A percentile compares a stretch with the other conserved stretches of the same genome.
phyloP scores from a whole-genome alignment of 164 flowering plant genomes.

The Berberis thunbergii region DNA sequence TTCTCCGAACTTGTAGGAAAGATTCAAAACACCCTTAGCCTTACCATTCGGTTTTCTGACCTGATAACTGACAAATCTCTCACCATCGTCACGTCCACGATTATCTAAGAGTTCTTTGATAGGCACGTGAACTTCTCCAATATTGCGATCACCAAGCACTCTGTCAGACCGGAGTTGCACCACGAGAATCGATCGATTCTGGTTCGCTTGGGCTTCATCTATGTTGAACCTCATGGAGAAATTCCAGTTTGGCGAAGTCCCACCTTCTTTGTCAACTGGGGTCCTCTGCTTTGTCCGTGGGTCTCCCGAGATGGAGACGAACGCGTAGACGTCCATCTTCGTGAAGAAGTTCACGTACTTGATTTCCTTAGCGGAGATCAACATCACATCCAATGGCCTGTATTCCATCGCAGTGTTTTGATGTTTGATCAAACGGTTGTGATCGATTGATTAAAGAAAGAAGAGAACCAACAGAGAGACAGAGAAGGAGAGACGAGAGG shows the following conservation, averaged over 20 bases:
- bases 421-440: background rate
- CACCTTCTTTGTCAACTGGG: constrained; percentile 27
- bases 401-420: constrained; percentile 19
- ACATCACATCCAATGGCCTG: constrained; percentile 24
- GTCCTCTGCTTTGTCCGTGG: constrained; percentile 20
- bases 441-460: background rate
- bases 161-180: constrained; percentile 37
- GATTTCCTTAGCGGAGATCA: constrained; percentile 28
- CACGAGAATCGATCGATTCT: constrained; percentile 24
- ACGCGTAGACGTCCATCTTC: constrained; percentile 33
- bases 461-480: background rate
- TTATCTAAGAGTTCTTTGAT: constrained; percentile 46
- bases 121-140: constrained; percentile 57
- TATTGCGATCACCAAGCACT: constrained; percentile 38
- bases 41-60: constrained; percentile 48
- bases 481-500: background rate
- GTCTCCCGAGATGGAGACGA: constrained; percentile 19
- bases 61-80: constrained; percentile 35
- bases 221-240: constrained; percentile 35
- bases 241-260: constrained; percentile 49
- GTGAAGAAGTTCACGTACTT: constrained; percentile 26
- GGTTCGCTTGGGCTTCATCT: constrained; percentile 25
- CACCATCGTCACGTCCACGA: constrained; percentile 9
- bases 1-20: constrained; percentile 51
- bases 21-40: constrained; percentile 44